Percentiles rank a stretch among this genome's conserved stretches.
phyloP scores from a whole-genome alignment of 208 protist genomes.

The Herpetomonas tarakana region DNA sequence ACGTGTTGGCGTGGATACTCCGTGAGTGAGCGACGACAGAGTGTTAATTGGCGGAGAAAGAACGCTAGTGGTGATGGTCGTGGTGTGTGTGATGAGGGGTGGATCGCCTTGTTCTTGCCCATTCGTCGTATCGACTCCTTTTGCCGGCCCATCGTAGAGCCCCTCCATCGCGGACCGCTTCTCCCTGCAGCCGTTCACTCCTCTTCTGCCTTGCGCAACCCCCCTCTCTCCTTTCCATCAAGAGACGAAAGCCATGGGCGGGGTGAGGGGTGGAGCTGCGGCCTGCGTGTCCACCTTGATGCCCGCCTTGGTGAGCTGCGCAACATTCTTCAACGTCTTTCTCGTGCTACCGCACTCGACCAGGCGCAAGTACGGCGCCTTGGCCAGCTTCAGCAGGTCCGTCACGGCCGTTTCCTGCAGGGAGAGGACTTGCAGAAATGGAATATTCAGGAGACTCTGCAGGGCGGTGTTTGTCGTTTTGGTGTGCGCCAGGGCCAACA shows the following conservation, averaged over 20 bases:
- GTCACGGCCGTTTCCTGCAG: conserved; percentile 2
- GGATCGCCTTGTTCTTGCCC: too few relatives aligned
- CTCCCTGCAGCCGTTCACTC: too few relatives aligned
- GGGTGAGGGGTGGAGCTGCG: neutral
- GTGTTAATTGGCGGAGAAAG: too few relatives aligned
- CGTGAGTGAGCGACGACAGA: too few relatives aligned
- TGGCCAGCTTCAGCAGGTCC: neutral
- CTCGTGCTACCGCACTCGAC: neutral
- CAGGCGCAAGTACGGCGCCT: conserved; percentile 2
- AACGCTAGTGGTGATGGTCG: too few relatives aligned
- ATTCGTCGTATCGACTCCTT: too few relatives aligned
- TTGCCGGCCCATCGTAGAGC: too few relatives aligned
- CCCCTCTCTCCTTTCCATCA: too few relatives aligned
- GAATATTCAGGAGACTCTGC: neutral
- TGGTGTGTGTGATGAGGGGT: too few relatives aligned
- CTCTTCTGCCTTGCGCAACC: too few relatives aligned
- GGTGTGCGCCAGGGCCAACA: conserved; percentile 3
- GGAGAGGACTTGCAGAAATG: conserved; percentile 3
- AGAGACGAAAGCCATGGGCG: conserved; percentile 1
- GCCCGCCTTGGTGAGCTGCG: conserved; percentile 1
- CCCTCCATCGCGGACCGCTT: too few relatives aligned
- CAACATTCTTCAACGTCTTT: neutral
- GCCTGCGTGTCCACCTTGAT: neutral
- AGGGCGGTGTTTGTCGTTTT: neutral
- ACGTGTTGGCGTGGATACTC: too few relatives aligned